Base-by-base conservation (phyloP, 140 eudicot genomes). In the Flaveria floridana region DNA sequence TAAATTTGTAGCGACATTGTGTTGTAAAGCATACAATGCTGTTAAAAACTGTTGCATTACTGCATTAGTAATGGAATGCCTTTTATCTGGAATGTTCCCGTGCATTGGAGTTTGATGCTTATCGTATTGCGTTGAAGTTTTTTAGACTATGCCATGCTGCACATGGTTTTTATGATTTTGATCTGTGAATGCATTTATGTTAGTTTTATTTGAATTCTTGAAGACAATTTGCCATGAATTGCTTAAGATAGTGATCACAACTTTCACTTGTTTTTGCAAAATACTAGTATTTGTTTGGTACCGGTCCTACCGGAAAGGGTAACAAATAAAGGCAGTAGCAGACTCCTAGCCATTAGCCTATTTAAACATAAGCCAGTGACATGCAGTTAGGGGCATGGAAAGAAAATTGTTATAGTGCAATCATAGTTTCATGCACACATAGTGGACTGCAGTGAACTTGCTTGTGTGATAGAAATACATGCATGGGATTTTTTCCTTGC, bases 1-100 rank as follows among this genome's bases (percentile, higher is more conserved):
- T 72, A 4, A 65, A 65, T 55, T 41, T 72, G 64, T 19, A 25
- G 70, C 74, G 16, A 65, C 70, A 79, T 79, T 79, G 44, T 73
- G 75, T 20, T 23, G 55, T 73, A 25, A 65, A 47, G 1, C 57
- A 15, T 28, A n/a, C 7, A 73, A 55, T 72, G 74, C 6, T 78
- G 82, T 48, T 46, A 4, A 20, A 34, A 48, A 11, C 25, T 68
- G 51, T 76, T 63, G 44, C 71, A 77, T 34, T 44, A 11, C 14
- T 44, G 50, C 50, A 11, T 25, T 16, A 13, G 26, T 62, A 7
- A 21, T 46, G 39, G 23, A 16, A 63, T 6, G 51, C 28, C 20
- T 41, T 61, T 26, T n/a, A 62, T n/a, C 18, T 61, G 59, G 48
- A 26, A 72, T 2, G 16, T 7, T 73, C 1, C 41, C 5, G 20